These are phyloP conservation scores for Pholiota adiposa DNA, from an alignment of 1,284 basidiomycete species.

Conservation along the genomic window DNA sequence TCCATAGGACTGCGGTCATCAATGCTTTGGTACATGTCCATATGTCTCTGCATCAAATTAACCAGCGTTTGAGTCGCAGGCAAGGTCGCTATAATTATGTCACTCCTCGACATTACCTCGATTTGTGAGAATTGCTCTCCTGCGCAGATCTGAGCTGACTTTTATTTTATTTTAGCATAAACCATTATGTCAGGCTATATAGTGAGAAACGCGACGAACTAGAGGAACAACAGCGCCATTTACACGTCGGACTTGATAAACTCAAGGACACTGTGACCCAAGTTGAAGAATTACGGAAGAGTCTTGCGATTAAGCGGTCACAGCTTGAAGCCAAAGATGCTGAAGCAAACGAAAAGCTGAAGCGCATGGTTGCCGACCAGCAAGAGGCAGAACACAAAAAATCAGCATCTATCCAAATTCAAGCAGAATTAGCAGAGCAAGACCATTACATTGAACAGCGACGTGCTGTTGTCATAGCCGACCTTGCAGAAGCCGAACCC, in stretches of 20 bases:
- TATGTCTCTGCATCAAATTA: conserved; percentile 88
- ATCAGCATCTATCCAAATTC: conserved; percentile 93
- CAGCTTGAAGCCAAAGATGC: conserved; percentile 93
- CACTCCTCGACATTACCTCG: conserved; percentile 98
- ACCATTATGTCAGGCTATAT: conserved; percentile 96
- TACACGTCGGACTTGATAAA: conserved; percentile 98
- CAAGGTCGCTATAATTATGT: conserved; percentile 96
- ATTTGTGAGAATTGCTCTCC: conserved; percentile 77
- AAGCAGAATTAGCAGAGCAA: conserved; percentile 90
- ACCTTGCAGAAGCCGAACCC: conserved; percentile 97
- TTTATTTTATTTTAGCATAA: conserved; percentile 74
- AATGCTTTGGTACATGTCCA: conserved; percentile 96
- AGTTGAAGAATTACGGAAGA: conserved; percentile 95
- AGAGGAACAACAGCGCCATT: conserved; percentile 98
- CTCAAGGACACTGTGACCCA: conserved; percentile 94
- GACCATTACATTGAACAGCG: conserved; percentile 91
- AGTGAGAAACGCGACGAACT: conserved; percentile 98
- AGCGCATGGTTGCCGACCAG: conserved; percentile 98
- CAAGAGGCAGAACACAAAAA: conserved; percentile 99
- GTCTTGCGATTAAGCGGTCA: conserved; percentile 91
- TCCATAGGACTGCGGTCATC: conserved; percentile 87
- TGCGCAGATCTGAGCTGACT: too few species aligned
- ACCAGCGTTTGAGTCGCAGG: conserved; percentile 85
- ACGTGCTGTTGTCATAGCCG: conserved; percentile 88
- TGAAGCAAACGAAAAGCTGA: conserved; percentile 96